A percentile compares a stretch with the other conserved stretches of the same genome.
Conservation (phyloP, 2,329 filamentous ascomycete genomes). For the Neonectria faginata region DNA sequence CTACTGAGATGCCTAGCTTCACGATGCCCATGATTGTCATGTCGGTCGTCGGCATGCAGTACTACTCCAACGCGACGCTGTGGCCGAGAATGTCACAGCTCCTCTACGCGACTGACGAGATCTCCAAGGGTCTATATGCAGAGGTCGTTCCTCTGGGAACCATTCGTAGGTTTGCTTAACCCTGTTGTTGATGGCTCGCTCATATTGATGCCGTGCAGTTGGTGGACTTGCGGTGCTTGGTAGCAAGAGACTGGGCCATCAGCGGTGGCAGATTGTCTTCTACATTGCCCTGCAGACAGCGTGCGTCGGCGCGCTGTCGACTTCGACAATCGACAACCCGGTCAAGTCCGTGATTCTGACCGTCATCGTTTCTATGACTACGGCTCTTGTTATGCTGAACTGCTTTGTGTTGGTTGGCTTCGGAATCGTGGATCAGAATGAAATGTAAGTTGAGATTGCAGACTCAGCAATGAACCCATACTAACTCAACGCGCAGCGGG, state of each 20-base stretch:
- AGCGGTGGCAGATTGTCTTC: slow-evolving; percentile 27
- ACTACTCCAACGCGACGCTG: slow-evolving; percentile 23
- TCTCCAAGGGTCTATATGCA: slow-evolving; percentile 23
- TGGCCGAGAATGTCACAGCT: slow-evolving; percentile 27
- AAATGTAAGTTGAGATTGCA: slow-evolving; percentile 10
- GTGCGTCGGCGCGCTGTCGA: slow-evolving; percentile 20
- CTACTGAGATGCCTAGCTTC: slow-evolving; percentile 7
- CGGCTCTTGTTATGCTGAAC: slow-evolving; percentile 25
- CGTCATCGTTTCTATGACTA: slow-evolving; percentile 26
- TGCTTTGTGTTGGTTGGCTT: slow-evolving; percentile 30
- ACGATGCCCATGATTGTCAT: slow-evolving; percentile 26
- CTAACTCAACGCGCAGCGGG: background rate
- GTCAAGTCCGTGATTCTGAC: slow-evolving; percentile 25
- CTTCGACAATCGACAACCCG: slow-evolving; percentile 22
- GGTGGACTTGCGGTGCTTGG: slow-evolving; percentile 16
- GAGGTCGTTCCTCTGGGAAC: slow-evolving; percentile 21
- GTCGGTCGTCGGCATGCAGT: slow-evolving; percentile 25
- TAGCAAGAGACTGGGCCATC: slow-evolving; percentile 24
- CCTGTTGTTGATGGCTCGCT: background rate
- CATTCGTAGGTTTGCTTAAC: slow-evolving; percentile 7
- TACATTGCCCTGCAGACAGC: slow-evolving; percentile 21
- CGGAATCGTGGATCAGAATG: slow-evolving; percentile 27
- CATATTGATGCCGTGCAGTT: background rate
- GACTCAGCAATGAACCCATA: background rate
- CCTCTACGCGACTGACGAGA: slow-evolving; percentile 22